Conservation (phyloP, 2,329 filamentous ascomycete species). For the Iodosphaeria phyllophila region DNA sequence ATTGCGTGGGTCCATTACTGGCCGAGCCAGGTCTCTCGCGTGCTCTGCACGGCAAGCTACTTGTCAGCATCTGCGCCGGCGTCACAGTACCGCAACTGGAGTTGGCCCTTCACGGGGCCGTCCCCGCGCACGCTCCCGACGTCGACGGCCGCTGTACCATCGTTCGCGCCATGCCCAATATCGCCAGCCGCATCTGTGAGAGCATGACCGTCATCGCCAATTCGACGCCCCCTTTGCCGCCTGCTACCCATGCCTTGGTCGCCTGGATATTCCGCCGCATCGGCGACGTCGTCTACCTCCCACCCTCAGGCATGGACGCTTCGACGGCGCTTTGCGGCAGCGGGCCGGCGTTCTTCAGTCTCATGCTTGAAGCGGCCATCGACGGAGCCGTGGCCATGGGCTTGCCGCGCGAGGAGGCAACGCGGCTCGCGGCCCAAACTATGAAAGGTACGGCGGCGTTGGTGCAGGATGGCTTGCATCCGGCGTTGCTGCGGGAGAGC, state of each 20-base stretch:
- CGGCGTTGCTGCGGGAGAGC: slow-evolving; percentile 55
- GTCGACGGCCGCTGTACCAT: slow-evolving; percentile 37
- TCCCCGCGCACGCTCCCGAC: slow-evolving; percentile 23
- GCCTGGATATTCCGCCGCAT: slow-evolving; percentile 64
- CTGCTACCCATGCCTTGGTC: slow-evolving; percentile 35
- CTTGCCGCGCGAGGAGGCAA: slow-evolving; percentile 51
- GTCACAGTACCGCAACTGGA: slow-evolving; percentile 53
- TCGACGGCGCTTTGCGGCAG: slow-evolving; percentile 57
- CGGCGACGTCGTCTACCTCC: slow-evolving; percentile 50
- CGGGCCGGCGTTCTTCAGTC: slow-evolving; percentile 57
- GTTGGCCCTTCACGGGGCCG: slow-evolving; percentile 36
- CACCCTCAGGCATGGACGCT: slow-evolving; percentile 50
- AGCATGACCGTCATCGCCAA: slow-evolving; percentile 67
- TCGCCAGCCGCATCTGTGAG: slow-evolving; percentile 58
- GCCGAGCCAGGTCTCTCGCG: slow-evolving; percentile 47
- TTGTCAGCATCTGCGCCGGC: slow-evolving; percentile 69
- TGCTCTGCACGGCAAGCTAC: slow-evolving; percentile 59
- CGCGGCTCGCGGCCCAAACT: slow-evolving; percentile 60
- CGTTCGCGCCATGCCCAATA: slow-evolving; percentile 73
- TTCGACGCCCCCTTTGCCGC: slow-evolving; percentile 33
- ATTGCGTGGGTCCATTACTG: slow-evolving; percentile 52
- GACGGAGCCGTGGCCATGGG: slow-evolving; percentile 70
- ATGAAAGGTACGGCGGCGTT: slow-evolving; percentile 57
- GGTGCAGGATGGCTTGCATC: slow-evolving; percentile 55
- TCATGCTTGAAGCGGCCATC: slow-evolving; percentile 57